phyloP scores from a whole-genome alignment of 2,329 filamentous ascomycete species.

The Ustulina deusta region DNA sequence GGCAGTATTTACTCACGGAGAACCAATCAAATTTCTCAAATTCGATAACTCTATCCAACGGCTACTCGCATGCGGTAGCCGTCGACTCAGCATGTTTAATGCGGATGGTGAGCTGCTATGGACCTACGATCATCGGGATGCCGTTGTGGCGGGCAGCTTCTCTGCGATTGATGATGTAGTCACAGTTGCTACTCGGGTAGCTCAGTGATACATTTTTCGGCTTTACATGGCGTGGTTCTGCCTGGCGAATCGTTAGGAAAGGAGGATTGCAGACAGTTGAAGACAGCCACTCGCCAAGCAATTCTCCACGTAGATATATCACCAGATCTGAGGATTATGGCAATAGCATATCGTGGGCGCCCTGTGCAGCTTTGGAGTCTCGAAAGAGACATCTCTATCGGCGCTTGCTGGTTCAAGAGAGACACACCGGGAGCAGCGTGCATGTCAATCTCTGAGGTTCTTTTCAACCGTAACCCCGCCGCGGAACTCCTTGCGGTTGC shows the following conservation, averaged over 20 bases:
- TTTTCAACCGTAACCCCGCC: conserved; percentile 29
- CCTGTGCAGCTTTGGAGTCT: conserved; percentile 25
- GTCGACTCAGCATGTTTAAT: conserved; percentile 17
- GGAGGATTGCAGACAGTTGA: conserved; percentile 6
- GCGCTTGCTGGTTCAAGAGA: conserved; percentile 23
- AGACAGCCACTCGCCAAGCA: conserved; percentile 8
- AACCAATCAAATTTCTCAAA: conserved; percentile 21
- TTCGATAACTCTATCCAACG: conserved; percentile 18
- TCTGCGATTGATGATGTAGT: conserved; percentile 14
- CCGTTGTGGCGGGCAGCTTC: conserved; percentile 12
- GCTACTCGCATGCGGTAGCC: conserved; percentile 17
- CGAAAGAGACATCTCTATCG: conserved; percentile 19
- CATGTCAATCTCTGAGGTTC: conserved; percentile 17
- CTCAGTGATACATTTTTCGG: conserved; percentile 15
- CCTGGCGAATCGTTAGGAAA: conserved; percentile 4
- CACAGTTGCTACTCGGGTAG: conserved; percentile 11
- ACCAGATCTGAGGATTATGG: conserved; percentile 20
- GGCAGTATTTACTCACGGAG: conserved; percentile 6
- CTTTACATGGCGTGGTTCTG: conserved; percentile 4
- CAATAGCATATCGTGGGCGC: conserved; percentile 25
- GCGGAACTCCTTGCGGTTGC: conserved; percentile 28
- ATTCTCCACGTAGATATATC: conserved; percentile 26
- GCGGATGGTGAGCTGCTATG: conserved; percentile 12
- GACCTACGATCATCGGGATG: neutral
- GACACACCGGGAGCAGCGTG: conserved; percentile 16